Conservation (phyloP, 306 rosid genomes). For the Prunus campanulata region DNA sequence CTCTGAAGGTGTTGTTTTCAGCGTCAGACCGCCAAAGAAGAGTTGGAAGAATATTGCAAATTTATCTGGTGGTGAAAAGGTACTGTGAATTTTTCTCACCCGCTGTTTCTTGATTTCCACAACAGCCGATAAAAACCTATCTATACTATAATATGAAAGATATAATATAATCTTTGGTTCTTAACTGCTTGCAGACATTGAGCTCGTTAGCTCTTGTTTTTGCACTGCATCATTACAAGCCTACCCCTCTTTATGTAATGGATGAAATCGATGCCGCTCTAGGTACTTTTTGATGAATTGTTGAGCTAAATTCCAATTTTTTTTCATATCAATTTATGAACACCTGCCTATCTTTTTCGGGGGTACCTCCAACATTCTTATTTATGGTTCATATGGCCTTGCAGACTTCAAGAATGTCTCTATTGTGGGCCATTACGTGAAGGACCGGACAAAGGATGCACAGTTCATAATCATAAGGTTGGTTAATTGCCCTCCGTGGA, state of each 20-base stretch:
- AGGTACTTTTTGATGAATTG: conserved; percentile 38
- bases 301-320: neutral
- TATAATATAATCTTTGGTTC: conserved; percentile 2
- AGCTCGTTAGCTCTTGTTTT: conserved; percentile 97
- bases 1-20: conserved; percentile 97
- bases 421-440: conserved; percentile 88
- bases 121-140: conserved; percentile 7
- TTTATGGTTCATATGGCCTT: conserved; percentile 25
- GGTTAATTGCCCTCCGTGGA: conserved; percentile 9
- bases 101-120: neutral
- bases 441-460: conserved; percentile 92
- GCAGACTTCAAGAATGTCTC: conserved; percentile 94
- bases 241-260: conserved; percentile 96
- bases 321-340: neutral
- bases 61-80: conserved; percentile 99
- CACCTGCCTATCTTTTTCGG: neutral
- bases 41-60: conserved; percentile 99
- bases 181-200: conserved; percentile 66
- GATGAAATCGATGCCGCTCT: conserved; percentile 98
- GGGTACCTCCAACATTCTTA: conserved; percentile 11
- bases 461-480: conserved; percentile 89
- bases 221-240: conserved; percentile 98
- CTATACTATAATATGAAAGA: conserved; percentile 2
- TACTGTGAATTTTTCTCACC: conserved; percentile 14
- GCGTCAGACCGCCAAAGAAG: conserved; percentile 97